Base-by-base conservation (phyloP, 129 eudicot genomes). In the Erigeron canadensis region DNA sequence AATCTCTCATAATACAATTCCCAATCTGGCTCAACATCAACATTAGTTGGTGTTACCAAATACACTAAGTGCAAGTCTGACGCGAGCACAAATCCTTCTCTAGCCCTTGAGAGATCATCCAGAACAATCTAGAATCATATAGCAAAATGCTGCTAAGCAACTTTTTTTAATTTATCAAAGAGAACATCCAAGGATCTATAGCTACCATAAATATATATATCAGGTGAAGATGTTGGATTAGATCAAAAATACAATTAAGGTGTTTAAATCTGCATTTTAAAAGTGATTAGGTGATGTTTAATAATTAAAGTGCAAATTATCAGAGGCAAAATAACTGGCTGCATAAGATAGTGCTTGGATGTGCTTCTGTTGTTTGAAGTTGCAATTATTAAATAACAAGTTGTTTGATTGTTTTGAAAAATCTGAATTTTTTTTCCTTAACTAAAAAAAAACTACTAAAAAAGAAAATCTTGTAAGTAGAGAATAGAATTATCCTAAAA, bases 31-130 rank as follows among this genome's bases (percentile, higher is more conserved):
- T 95, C 91, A 81, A 95, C 88, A 37, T 84, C 99, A 79, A 90
- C 99, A 84, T 90, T 95, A 67, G 79, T 95, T 48, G 99, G 99
- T 69, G 99, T 95, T 51, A 91, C 93, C 39, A 95, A 80, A 78
- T 90, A 95, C 8, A 95, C 99, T 76, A 90, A 71, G 81, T 95
- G 97, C 85, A 95, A 77, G 72, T 95, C 99, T 63, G 99, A 95
- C 66, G 99, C 96, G 62, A 95, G 88, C 68, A 95, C 97, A 85
- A 95, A 95, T 55, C 97, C 99, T 82, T 90, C 97, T 79, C 99
- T 90, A 12, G 99, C 99, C 83, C 99, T 82, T 63, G 91, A 77
- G 69, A 95, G 91, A 83, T 95, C 99, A 84, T 95, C 99, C 84
- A 95, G 83, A 77, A 95, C 99, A 81, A 90, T 74, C 99, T 95